Base-by-base conservation (phyloP, 257 asterid genomes). In the Ehretia macrophylla region DNA sequence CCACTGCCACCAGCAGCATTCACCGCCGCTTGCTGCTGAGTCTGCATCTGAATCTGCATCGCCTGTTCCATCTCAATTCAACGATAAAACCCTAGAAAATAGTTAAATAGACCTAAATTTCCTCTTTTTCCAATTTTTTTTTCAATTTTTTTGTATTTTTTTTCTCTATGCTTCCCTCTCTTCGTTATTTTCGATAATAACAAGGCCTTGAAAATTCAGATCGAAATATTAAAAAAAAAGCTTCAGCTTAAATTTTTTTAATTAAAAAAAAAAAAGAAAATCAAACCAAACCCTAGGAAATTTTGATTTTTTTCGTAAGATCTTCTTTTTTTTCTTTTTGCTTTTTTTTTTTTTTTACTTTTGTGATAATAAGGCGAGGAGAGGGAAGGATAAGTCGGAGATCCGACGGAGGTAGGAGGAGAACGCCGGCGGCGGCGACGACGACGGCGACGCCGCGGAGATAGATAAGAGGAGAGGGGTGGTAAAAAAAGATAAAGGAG, bases 131-230 rank as follows among this genome's bases (percentile, higher is more conserved):
- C 56, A 44, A 62, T 40, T 32, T 16, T 35, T 81, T 81, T 75
- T 81, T 75, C 67, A 17, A 8, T 58, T 80, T 85, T 78, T 81
- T 74, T 68, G 11, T 0, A 9, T 14, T 62, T 63, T 56, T 59
- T 76, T 76, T 75, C 59, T 66, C 21, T 20, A 22, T 12, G 57
- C 95, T 87, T 90, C 95, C 96, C 98, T 81, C 95, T 85, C 95
- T 95, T 83, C 91, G 57, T 52, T 77, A 86, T 90, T 79, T 83
- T 86, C 39, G 55, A 70, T 64, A 58, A 66, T 65, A 77, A 54
- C 52, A 62, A 69, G 56, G 51, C 44, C 47, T 21, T 51, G 14
- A 51, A 14, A 42, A 42, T 42, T 42, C 47, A 42, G 47, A 42
- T 42, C 47, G 47, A 42, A 42, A 42, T 10, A 42, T 42, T 42